phyloP scores from a whole-genome alignment of 2,329 filamentous ascomycete species.

The Alternaria sp. region DNA sequence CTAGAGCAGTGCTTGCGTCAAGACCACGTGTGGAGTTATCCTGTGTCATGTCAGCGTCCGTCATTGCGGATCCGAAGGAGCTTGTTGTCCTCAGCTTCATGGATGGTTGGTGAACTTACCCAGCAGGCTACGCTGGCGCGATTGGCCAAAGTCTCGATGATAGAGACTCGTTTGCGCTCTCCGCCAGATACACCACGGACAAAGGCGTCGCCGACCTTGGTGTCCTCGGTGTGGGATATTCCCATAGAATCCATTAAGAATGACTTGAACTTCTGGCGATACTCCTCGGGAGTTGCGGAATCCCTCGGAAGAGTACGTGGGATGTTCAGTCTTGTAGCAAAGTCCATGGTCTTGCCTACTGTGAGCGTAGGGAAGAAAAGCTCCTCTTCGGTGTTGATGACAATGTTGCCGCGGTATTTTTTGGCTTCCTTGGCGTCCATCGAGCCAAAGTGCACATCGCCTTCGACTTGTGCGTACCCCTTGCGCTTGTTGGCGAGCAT shows the following conservation, averaged over 20 bases:
- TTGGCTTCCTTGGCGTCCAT: slow-evolving; percentile 74
- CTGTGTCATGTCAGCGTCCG: background rate
- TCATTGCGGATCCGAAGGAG: background rate
- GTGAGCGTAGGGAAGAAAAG: slow-evolving; percentile 60
- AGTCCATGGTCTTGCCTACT: slow-evolving; percentile 60
- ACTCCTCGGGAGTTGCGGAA: slow-evolving; percentile 52
- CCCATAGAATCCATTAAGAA: slow-evolving; percentile 58
- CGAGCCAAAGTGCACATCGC: slow-evolving; percentile 56
- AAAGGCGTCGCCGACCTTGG: slow-evolving; percentile 71
- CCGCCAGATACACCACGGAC: slow-evolving; percentile 72
- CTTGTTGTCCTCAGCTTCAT: background rate
- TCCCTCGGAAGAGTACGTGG: slow-evolving; percentile 62
- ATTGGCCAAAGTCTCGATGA: slow-evolving; percentile 68
- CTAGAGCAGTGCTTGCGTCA: slow-evolving; percentile 54
- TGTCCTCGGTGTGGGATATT: slow-evolving; percentile 63
- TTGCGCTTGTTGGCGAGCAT: slow-evolving; percentile 57
- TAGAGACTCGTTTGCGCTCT: slow-evolving; percentile 72
- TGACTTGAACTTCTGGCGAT: slow-evolving; percentile 55
- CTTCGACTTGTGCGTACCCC: slow-evolving; percentile 78
- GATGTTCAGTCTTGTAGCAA: slow-evolving; percentile 64
- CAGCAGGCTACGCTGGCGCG: slow-evolving; percentile 62
- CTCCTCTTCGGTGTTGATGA: slow-evolving; percentile 64
- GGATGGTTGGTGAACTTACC: slow-evolving; percentile 14
- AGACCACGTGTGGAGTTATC: slow-evolving; percentile 52
- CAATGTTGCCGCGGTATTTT: slow-evolving; percentile 79